These are phyloP conservation scores for Pythium grandisporangium DNA, from an alignment of 352 stramenopile species.

Conservation along the genomic window DNA sequence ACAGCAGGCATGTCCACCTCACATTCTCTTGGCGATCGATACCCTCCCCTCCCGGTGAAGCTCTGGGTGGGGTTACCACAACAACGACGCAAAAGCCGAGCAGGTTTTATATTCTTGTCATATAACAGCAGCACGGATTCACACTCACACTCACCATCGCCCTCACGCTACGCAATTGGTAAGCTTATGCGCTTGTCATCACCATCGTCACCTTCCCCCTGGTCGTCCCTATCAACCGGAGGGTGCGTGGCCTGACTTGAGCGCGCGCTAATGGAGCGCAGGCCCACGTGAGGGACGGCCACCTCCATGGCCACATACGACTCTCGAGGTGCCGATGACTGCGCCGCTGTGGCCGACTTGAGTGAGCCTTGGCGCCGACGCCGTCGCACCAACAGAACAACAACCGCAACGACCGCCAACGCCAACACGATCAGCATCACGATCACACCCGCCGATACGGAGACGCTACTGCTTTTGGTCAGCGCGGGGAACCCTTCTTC, in stretches of 20 bases:
- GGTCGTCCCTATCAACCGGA: not conserved
- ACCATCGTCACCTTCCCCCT: not conserved
- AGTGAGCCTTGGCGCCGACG: not conserved
- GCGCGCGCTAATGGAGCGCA: not conserved
- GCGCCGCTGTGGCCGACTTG: not conserved
- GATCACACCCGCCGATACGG: slow-evolving; percentile 1
- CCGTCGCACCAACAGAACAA: not conserved
- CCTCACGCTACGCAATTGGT: too few species aligned
- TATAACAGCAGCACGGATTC: too few species aligned
- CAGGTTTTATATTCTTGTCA: too few species aligned
- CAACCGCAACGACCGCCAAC: not conserved
- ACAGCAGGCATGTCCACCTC: too few species aligned
- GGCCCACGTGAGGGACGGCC: not conserved
- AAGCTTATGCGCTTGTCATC: too few species aligned
- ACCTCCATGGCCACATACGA: not conserved
- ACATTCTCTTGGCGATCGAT: too few species aligned
- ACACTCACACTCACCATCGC: too few species aligned
- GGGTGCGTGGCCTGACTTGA: not conserved
- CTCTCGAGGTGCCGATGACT: too few species aligned
- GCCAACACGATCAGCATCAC: too few species aligned
- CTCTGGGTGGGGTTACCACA: too few species aligned
- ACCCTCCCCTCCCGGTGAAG: too few species aligned
- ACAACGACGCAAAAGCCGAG: too few species aligned
- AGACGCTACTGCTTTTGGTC: not conserved
- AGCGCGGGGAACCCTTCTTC: slow-evolving; percentile 5